These are phyloP conservation scores for Cladosporium sp. DNA, from an alignment of 2,329 filamentous ascomycete genomes.

Conservation along the genomic window DNA sequence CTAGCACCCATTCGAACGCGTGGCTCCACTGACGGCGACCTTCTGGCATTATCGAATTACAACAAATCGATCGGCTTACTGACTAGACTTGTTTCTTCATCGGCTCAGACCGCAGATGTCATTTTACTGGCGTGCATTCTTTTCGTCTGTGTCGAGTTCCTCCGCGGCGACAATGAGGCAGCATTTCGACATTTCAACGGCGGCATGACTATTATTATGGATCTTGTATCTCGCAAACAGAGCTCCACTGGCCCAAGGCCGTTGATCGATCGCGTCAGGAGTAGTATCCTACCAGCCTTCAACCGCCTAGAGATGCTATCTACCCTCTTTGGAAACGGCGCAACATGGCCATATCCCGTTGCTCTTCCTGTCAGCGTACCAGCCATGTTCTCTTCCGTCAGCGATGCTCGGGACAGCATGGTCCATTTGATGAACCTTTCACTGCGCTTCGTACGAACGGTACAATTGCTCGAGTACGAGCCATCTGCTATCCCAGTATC, in stretches of 20 bases:
- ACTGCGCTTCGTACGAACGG: neutral
- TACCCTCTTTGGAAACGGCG: conserved; percentile 8
- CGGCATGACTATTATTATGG: conserved; percentile 11
- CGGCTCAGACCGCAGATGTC: neutral
- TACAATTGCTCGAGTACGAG: neutral
- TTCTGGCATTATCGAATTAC: conserved; percentile 9
- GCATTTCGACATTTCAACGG: conserved; percentile 15
- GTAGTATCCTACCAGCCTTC: conserved; percentile 14
- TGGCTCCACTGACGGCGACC: neutral
- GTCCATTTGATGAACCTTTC: conserved; percentile 17
- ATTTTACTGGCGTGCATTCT: conserved; percentile 16
- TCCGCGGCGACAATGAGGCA: conserved; percentile 4
- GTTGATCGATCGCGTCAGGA: neutral
- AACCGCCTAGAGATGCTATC: conserved; percentile 15
- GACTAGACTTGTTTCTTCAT: neutral
- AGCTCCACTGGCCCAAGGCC: neutral
- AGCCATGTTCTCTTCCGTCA: neutral
- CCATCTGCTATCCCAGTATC: neutral
- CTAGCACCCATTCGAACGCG: neutral
- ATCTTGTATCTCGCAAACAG: neutral
- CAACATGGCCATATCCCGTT: conserved; percentile 6
- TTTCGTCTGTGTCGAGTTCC: conserved; percentile 19
- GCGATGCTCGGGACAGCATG: conserved; percentile 14
- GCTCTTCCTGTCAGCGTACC: neutral
- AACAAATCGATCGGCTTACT: conserved; percentile 16